Conservation (phyloP, 2,329 filamentous ascomycete genomes). For the Mycosphaerella arachidis region DNA sequence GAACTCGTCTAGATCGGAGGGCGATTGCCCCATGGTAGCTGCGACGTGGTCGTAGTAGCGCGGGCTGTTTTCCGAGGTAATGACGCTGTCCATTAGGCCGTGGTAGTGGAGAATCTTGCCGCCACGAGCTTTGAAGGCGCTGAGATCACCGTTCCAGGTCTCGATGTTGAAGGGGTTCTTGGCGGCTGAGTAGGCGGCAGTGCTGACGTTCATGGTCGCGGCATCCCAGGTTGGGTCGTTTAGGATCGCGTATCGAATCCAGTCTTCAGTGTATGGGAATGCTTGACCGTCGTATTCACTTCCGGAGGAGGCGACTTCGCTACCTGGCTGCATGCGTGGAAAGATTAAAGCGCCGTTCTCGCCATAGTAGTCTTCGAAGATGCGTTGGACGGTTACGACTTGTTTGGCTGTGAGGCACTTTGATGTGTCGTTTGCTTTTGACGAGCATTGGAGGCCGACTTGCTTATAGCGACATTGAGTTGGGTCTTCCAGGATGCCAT, state of each 20-base stretch:
- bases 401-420: conserved; percentile 42
- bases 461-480: conserved; percentile 40
- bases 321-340: conserved; percentile 48
- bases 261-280: conserved; percentile 39
- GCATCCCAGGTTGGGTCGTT: conserved; percentile 43
- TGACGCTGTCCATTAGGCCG: conserved; percentile 34
- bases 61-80: conserved; percentile 42
- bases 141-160: conserved; percentile 42
- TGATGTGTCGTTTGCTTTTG: conserved; percentile 32
- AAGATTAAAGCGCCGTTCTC: conserved; percentile 44
- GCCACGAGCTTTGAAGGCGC: conserved; percentile 36
- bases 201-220: conserved; percentile 31
- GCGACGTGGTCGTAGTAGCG: conserved; percentile 44
- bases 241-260: conserved; percentile 48
- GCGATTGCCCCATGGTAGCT: conserved; percentile 44
- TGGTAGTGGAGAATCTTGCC: conserved; percentile 47
- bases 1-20: conserved; percentile 46
- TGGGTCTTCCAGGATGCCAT: conserved; percentile 45
- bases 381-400: conserved; percentile 37
- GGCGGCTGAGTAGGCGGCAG: conserved; percentile 34
- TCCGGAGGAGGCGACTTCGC: conserved; percentile 35
- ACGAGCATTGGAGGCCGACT: conserved; percentile 32
- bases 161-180: conserved; percentile 37
- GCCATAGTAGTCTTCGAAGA: conserved; percentile 39
- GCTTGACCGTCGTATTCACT: conserved; percentile 37